Evolutionary conservation across 805 yeast genomes (phyloP), one percentile per base, ranked within the genome.

Genomic region (Yarrowia deformans): DNA sequence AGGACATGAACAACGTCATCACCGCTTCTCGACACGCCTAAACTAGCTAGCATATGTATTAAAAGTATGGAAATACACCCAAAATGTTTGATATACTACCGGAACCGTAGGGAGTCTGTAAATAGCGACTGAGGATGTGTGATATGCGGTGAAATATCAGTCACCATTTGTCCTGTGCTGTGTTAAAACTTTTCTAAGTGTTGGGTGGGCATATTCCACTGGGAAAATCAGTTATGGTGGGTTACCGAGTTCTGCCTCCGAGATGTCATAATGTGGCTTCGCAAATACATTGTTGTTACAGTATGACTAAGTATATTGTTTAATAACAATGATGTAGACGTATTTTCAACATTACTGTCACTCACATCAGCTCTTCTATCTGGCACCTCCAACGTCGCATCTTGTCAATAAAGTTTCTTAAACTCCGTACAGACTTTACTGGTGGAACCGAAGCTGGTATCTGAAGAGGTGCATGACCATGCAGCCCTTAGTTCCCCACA

Each of bases 1-100:
- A 95, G 87, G 97, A 93, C 86, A 90, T 96, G 93, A 91, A 87
- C 90, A 84, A 86, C 83, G 87, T 94, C 88, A 94, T 94, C 84
- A 90, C 97, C 83, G 97, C 93, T 85, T 87, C 97, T 79, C 93
- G 97, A 89, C 74, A 75, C 68, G 72, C 72, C 70, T 60, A 60
- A 60, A 60, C 35, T 43, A 43, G 49, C 64, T 42, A 43, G 52
- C 50, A 43, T 60, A 60, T 60, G 66, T 60, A 60, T 60, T 60
- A 60, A 60, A 60, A 60, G 66, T 60, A 60, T 60, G 66, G 52
- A 60, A 60, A 60, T 60, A 60, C 66, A 40, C 64, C 64, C 66
- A 60, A 60, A 60, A 60, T 43, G 52, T 60, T 45, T 43, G 52
- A 43, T 60, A 13, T 23, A 23, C 4, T 4, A 32, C 14, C 32